phyloP scores from a whole-genome alignment of 257 asterid genomes.

The Gentiana macrophylla region DNA sequence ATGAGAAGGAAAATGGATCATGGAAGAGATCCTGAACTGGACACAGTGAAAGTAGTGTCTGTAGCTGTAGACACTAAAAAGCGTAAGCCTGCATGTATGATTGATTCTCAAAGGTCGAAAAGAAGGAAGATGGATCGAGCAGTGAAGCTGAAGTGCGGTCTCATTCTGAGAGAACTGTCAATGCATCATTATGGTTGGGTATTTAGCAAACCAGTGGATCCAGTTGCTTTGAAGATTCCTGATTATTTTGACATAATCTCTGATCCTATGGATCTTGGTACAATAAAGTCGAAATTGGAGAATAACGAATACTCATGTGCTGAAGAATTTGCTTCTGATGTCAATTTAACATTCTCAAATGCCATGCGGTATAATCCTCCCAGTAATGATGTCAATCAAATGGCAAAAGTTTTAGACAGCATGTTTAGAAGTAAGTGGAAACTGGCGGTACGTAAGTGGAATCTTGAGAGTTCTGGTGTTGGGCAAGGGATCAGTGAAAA shows the following conservation, averaged over 20 bases:
- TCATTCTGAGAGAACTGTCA: constrained; percentile 40
- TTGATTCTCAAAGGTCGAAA: constrained; percentile 31
- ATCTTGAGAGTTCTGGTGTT: constrained; percentile 14
- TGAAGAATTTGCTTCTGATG: constrained; percentile 65
- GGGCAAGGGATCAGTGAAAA: constrained; percentile 7
- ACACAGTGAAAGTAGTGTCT: constrained; percentile 14
- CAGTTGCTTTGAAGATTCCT: constrained; percentile 52
- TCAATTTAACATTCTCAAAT: constrained; percentile 62
- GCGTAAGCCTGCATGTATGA: constrained; percentile 30
- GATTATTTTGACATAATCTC: constrained; percentile 53
- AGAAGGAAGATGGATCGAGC: constrained; percentile 42
- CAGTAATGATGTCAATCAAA: constrained; percentile 25
- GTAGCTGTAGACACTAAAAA: constrained; percentile 25
- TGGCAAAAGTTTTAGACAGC: constrained; percentile 37
- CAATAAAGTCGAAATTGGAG: constrained; percentile 46
- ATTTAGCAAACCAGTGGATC: constrained; percentile 70
- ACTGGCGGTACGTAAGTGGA: constrained; percentile 33
- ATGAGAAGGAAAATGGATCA: constrained; percentile 48
- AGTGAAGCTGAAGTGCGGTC: constrained; percentile 39
- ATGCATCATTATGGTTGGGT: constrained; percentile 26
- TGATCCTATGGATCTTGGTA: constrained; percentile 86
- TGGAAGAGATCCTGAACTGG: background rate
- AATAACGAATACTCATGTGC: constrained; percentile 33
- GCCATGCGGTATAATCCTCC: constrained; percentile 71
- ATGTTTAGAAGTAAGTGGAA: constrained; percentile 50